phyloP scores from a whole-genome alignment of 2,329 filamentous ascomycete species.

The Fusarium continuum region DNA sequence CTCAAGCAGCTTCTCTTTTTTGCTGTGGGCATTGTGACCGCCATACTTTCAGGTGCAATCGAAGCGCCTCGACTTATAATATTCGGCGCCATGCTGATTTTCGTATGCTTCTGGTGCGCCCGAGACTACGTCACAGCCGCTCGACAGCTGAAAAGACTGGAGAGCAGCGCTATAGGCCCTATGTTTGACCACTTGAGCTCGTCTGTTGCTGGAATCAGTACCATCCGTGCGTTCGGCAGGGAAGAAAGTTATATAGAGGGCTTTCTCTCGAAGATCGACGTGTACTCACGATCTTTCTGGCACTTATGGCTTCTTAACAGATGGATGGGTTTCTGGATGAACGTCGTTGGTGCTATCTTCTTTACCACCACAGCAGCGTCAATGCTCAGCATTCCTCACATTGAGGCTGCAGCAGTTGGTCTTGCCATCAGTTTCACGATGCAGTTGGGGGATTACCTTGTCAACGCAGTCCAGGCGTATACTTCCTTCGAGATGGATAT shows the following conservation, averaged over 20 bases:
- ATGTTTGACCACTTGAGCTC: conserved; percentile 82
- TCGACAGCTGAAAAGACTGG: conserved; percentile 77
- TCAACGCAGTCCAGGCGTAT: conserved; percentile 72
- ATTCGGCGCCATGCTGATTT: too few relatives aligned
- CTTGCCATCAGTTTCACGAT: conserved; percentile 78
- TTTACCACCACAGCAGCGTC: conserved; percentile 69
- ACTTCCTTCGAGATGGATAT: conserved; percentile 78
- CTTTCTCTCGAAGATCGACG: conserved; percentile 75
- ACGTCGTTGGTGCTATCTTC: conserved; percentile 73
- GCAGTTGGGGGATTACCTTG: conserved; percentile 70
- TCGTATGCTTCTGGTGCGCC: too few relatives aligned
- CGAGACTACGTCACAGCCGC: conserved; percentile 76
- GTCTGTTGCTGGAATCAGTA: conserved; percentile 74
- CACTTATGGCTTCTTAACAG: conserved; percentile 76
- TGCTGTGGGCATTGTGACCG: too few relatives aligned
- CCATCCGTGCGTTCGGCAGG: conserved; percentile 78
- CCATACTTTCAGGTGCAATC: too few relatives aligned
- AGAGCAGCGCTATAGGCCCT: conserved; percentile 78
- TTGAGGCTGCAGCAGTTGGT: conserved; percentile 75
- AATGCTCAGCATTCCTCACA: conserved; percentile 68
- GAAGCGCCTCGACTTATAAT: too few relatives aligned
- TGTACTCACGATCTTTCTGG: conserved; percentile 71
- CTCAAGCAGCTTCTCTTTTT: too few relatives aligned
- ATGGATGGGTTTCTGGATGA: conserved; percentile 79
- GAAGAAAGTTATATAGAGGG: conserved; percentile 69